Evolutionary conservation across 352 stramenopile genomes (phyloP).

Genomic region (Globisporangium spiculum): DNA sequence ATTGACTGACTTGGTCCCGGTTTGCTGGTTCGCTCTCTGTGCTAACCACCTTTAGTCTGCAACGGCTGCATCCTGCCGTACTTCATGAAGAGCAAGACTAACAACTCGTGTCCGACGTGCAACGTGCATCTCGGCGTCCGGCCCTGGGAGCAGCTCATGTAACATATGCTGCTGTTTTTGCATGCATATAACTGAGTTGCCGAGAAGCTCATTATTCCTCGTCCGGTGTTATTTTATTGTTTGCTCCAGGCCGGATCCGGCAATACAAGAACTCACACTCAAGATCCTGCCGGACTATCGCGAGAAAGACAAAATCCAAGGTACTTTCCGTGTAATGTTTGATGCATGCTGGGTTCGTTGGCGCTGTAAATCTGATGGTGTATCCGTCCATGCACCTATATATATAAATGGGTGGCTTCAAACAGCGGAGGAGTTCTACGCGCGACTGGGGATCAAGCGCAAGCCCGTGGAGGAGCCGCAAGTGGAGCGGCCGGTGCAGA

Average conservation of each 20-base stretch:
- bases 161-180: not conserved
- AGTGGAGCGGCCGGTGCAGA: conserved; percentile 12
- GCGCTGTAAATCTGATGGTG: not conserved
- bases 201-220: not conserved
- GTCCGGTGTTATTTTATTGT: not conserved
- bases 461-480: conserved; percentile 27
- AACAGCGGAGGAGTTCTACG: conserved; percentile 42
- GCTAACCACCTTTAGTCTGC: conserved; percentile 37
- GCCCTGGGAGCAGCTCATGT: conserved; percentile 57
- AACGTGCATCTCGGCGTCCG: conserved; percentile 41
- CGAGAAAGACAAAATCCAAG: conserved; percentile 38
- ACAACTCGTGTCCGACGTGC: conserved; percentile 48
- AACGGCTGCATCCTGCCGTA: conserved; percentile 54
- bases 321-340: not conserved
- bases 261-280: conserved; percentile 48
- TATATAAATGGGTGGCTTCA: not conserved
- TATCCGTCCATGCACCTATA: not conserved
- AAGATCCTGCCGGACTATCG: conserved; percentile 50
- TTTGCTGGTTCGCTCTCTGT: not conserved
- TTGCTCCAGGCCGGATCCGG: conserved; percentile 40
- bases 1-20: not conserved
- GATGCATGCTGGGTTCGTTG: not conserved
- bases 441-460: conserved; percentile 50
- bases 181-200: not conserved
- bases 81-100: conserved; percentile 32